Conservation (phyloP, 768 basidiomycete genomes). For the Termitomyces sp. region DNA sequence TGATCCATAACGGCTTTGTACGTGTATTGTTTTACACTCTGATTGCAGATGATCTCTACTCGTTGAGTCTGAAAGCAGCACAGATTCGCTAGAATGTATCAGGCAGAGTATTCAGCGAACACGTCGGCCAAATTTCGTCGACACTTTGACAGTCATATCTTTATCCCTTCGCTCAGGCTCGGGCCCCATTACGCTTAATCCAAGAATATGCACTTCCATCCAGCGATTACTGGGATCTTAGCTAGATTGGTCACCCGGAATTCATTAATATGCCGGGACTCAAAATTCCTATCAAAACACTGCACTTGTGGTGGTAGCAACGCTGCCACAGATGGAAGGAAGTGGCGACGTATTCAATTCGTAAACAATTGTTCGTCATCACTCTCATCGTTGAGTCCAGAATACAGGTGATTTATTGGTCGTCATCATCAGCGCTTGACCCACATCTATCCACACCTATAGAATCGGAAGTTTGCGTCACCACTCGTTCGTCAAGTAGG, state of each 20-base stretch:
- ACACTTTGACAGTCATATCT: not conserved
- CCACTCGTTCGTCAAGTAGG: not conserved
- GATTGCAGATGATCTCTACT: too few species aligned
- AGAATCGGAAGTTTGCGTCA: not conserved
- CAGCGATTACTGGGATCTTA: not conserved
- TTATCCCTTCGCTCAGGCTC: not conserved
- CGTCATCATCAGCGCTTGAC: not conserved
- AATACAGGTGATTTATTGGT: not conserved
- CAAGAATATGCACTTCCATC: not conserved
- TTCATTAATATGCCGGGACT: not conserved
- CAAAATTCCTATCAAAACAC: too few species aligned
- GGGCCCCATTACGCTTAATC: not conserved
- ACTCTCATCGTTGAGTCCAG: not conserved
- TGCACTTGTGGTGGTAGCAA: not conserved
- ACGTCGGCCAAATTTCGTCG: not conserved
- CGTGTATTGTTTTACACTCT: too few species aligned
- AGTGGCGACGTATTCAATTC: not conserved
- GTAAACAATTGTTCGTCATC: not conserved
- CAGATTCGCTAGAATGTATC: not conserved
- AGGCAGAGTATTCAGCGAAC: not conserved
- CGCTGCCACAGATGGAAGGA: not conserved
- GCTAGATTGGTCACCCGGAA: not conserved
- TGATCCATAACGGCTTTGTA: not conserved
- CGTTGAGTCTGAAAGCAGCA: too few species aligned
- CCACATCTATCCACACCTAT: not conserved